These are phyloP conservation scores for Gastrolobium villosum DNA, from an alignment of 306 rosid genomes.

Conservation along the genomic window DNA sequence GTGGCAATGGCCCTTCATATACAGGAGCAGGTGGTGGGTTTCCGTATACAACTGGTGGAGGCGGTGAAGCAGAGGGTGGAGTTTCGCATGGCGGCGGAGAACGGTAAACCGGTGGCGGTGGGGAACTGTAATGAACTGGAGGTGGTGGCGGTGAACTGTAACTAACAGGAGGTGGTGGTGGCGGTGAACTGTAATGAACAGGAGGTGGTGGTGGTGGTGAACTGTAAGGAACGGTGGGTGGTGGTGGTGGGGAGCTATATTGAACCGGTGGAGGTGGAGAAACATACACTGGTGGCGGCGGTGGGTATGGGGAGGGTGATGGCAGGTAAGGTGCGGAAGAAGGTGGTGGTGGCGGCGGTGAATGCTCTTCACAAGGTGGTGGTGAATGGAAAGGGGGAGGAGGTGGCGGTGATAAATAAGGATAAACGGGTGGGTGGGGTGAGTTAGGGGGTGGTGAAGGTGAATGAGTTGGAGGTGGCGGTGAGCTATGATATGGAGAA, in stretches of 20 bases:
- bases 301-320: constrained; percentile 62
- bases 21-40: constrained; percentile 85
- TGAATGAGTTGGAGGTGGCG: constrained; percentile 56
- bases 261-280: constrained; percentile 45
- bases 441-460: constrained; percentile 57
- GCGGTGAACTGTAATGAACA: constrained; percentile 49
- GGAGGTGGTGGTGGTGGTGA: constrained; percentile 59
- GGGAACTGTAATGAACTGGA: constrained; percentile 39
- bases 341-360: constrained; percentile 61
- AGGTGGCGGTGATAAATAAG: constrained; percentile 65
- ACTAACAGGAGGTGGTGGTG: no score
- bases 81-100: constrained; percentile 54
- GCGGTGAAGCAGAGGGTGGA: constrained; percentile 50
- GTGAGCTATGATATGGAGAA: constrained; percentile 52
- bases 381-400: constrained; percentile 67
- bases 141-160: no score
- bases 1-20: constrained; percentile 96
- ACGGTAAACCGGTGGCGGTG: constrained; percentile 39
- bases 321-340: constrained; percentile 44
- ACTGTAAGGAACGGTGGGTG: no score
- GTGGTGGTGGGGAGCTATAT: constrained; percentile 53
- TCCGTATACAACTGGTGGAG: constrained; percentile 51
- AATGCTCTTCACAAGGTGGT: constrained; percentile 63
- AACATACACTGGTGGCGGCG: constrained; percentile 51
- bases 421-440: constrained; percentile 65